These are phyloP conservation scores for Aspergillus hiratsukae DNA, from an alignment of 2,329 filamentous ascomycete genomes.

Conservation along the genomic window DNA sequence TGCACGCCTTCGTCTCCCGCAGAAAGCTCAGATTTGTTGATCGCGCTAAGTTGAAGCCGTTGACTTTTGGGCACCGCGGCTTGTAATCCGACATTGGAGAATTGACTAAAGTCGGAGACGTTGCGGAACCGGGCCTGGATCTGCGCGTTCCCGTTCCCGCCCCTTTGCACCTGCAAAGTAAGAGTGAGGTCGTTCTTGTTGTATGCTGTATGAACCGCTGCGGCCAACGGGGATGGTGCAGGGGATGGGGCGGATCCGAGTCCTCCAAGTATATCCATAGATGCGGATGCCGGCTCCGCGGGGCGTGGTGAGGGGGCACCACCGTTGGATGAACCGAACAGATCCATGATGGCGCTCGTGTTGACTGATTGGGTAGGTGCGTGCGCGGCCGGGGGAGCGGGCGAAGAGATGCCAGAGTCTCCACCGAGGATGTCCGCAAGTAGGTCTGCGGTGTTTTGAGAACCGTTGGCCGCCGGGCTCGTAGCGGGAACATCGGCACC, in stretches of 20 bases:
- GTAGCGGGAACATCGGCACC: slow-evolving; percentile 63
- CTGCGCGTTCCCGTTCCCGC: slow-evolving; percentile 64
- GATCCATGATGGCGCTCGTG: slow-evolving; percentile 79
- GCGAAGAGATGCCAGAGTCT: slow-evolving; percentile 52
- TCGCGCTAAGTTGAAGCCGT: slow-evolving; percentile 85
- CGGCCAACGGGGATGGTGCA: slow-evolving; percentile 39
- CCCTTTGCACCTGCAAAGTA: slow-evolving; percentile 78
- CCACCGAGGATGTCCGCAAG: slow-evolving; percentile 88
- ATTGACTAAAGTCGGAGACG: slow-evolving; percentile 57
- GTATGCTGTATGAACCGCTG: slow-evolving; percentile 66
- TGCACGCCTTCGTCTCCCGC: slow-evolving; percentile 82
- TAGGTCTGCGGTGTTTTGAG: slow-evolving; percentile 74
- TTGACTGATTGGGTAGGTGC: slow-evolving; percentile 49
- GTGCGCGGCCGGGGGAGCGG: slow-evolving; percentile 51
- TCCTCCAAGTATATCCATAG: slow-evolving; percentile 31
- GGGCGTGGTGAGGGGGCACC: slow-evolving; percentile 46
- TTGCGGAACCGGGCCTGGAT: slow-evolving; percentile 83
- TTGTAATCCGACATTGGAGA: slow-evolving; percentile 78
- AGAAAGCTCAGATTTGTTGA: slow-evolving; percentile 72
- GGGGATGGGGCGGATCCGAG: slow-evolving; percentile 49
- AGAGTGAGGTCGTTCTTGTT: slow-evolving; percentile 79
- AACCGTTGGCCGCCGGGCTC: slow-evolving; percentile 52
- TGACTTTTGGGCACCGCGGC: slow-evolving; percentile 96
- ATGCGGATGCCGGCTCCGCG: slow-evolving; percentile 42
- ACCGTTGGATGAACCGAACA: slow-evolving; percentile 59